phyloP scores from a whole-genome alignment of 345 rosid genomes.

The Ceriops zippeliana region DNA sequence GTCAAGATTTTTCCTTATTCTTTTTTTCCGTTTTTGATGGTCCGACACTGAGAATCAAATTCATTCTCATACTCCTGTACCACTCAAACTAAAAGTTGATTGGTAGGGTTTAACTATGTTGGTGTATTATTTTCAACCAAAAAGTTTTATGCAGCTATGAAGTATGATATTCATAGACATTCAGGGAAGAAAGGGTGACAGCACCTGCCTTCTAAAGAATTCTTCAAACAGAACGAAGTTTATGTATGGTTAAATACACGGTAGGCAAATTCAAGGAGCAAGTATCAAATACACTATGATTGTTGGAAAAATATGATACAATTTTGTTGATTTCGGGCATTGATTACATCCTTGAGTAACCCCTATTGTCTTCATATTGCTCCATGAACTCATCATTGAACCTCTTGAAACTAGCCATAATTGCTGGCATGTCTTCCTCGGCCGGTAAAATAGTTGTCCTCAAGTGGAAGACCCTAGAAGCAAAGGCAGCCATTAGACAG shows the following conservation, averaged over 20 bases:
- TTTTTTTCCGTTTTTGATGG: background rate
- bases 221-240: constrained; percentile 21
- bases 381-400: constrained; percentile 95
- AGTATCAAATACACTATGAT: constrained; percentile 16
- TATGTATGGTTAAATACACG: background rate
- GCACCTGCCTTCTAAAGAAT: background rate
- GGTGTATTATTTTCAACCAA: too few species aligned
- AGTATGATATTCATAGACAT: too few species aligned
- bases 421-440: constrained; percentile 91
- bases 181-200: background rate
- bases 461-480: constrained; percentile 73
- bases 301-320: constrained; percentile 28
- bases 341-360: constrained; percentile 75
- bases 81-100: too few species aligned
- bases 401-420: constrained; percentile 90
- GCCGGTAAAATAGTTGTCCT: constrained; percentile 94
- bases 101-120: too few species aligned
- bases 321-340: constrained; percentile 7
- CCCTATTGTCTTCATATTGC: constrained; percentile 64
- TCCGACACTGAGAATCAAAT: background rate
- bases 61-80: too few species aligned
- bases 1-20: background rate
- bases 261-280: constrained; percentile 3
- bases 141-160: too few species aligned
- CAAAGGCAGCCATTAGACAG: background rate